Evolutionary conservation across 108 stramenopile species (phyloP).

Genomic region (Nitzschia putrida): DNA sequence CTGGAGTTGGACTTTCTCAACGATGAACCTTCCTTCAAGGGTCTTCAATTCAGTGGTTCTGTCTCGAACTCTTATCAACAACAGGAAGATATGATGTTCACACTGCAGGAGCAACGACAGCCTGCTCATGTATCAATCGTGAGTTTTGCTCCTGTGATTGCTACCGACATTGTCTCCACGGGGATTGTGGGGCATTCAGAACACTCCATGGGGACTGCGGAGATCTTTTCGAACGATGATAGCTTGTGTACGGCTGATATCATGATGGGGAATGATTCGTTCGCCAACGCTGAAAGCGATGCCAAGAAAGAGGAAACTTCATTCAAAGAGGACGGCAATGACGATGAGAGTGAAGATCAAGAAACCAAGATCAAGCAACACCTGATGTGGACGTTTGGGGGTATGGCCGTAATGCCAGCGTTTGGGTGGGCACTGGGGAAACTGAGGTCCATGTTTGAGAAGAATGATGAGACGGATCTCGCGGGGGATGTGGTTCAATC

Average conservation of each 20-base stretch:
- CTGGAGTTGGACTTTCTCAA: background rate
- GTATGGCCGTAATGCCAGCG: constrained; percentile 1
- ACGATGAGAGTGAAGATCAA: constrained; percentile 9
- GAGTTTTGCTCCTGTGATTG: constrained; percentile 1
- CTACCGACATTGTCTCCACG: background rate
- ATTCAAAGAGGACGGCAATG: constrained; percentile 2
- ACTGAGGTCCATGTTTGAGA: background rate
- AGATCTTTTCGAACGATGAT: constrained; percentile 2
- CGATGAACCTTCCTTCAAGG: background rate
- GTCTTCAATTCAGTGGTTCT: background rate
- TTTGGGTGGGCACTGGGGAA: constrained; percentile 7
- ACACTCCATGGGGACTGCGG: constrained; percentile 1
- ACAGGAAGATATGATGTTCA: background rate
- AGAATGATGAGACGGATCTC: background rate
- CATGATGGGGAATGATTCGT: constrained; percentile 3
- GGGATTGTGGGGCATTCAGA: background rate
- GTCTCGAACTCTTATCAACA: background rate
- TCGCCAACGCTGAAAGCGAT: background rate
- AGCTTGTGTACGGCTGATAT: background rate
- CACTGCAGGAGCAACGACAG: background rate
- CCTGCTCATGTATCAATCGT: background rate
- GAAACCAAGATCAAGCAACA: background rate
- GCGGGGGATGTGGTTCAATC: background rate
- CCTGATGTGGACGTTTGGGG: background rate
- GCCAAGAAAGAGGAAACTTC: background rate